Evolutionary conservation across 2,329 filamentous ascomycete species (phyloP), one percentile per base, ranked within the genome.

Genomic region (Diaporthe batatas): DNA sequence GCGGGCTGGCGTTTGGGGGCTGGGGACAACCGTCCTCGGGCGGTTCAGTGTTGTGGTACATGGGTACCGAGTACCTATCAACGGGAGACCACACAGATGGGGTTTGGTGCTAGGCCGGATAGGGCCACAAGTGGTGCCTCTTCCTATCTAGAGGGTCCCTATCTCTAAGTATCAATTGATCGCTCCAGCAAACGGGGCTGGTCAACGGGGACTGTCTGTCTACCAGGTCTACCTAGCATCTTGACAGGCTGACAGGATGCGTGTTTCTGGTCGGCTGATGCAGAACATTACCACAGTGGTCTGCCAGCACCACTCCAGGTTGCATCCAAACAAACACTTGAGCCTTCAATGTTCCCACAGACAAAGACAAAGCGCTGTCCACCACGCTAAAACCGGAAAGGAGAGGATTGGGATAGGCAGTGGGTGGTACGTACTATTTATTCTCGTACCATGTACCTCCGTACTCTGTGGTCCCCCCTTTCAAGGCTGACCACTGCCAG

Each of bases 71-170:
- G 44, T 47, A 49, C 44, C 21, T n/a, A 16, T n/a, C n/a, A 23
- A n/a, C n/a, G 23, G 47, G 47, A 49, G 47, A 49, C 47, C 47
- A 49, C 47, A 49, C 47, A 23, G 55, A 42, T n/a, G 39, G 25
- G 59, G 59, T 32, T 64, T 32, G 59, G 42, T 64, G 59, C 59
- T 49, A 49, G 25, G 59, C 59, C 23, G 18, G 10, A 64, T 16
- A 18, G 23, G 59, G 59, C 21, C 21, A 25, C 12, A 18, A 6
- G 25, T 0, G 14, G 42, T 55, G 53, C 29, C 21, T 34, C 29
- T 36, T 32, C 25, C 53, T 11, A 32, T 55, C 53, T 57, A 21
- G 2, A 6, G 21, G 32, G 3, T n/a, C 18, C 32, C 21, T 57
- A 21, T 49, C 29, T 51, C 29, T 29, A 29, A 29, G n/a, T n/a